Evolutionary conservation across 805 yeast genomes (phyloP), one percentile per base, ranked within the genome.

Genomic region (Ogataea ramenticola): DNA sequence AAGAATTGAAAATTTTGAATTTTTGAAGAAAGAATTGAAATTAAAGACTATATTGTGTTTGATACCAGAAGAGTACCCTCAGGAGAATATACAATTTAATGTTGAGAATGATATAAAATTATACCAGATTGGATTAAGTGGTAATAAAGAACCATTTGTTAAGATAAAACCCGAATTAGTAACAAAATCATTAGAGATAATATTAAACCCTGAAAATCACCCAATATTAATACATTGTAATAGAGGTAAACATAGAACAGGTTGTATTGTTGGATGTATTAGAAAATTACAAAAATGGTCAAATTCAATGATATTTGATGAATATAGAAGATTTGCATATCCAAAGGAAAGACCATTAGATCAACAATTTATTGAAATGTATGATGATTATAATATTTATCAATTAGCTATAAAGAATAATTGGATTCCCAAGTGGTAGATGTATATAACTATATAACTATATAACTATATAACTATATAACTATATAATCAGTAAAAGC

Each of bases 341-440:
- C 99, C 99, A 10, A 93, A 93, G 63, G 93, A 89, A 45, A 72
- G 99, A 50, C 95, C 97, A 15, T 71, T 93, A 69, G 99, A 93
- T 65, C 96, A 89, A 61, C 96, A 91, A 61, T 85, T 91, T 56
- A 91, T 91, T 47, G 99, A 93, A 65, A 70, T 88, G 70, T 91
- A 85, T 60, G 83, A 89, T 54, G 86, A 80, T 42, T 58, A 66
- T 4, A 81, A 76, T 44, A 77, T 86, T n/a, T 71, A 69, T 15
- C 61, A 71, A 38, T 72, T 68, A 50, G 89, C 89, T 5, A 53
- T 55, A 5, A 59, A 68, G 34, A 66, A 72, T 35, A 60, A 70
- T 9, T 78, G 89, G 77, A 61, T 87, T 43, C 95, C 95, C 8
- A 59, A 64, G 47, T 86, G 95, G 95, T 76, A 46, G 50, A 24